Evolutionary conservation across 306 rosid species (phyloP).

Genomic region (Cucumis sativus): Cucumber_9930_V3 NC_026657.2:7351501-7352000

Average conservation of each 20-base stretch:
- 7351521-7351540: constrained; percentile 96
- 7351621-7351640: constrained; percentile 37
- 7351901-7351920: neutral
- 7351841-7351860: neutral
- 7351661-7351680: constrained; percentile 91
- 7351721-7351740: constrained; percentile 75
- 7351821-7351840: neutral
- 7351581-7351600: constrained; percentile 1
- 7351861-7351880: neutral
- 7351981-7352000: neutral
- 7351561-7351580: neutral
- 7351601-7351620: neutral
- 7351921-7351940: neutral
- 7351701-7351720: constrained; percentile 85
- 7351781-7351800: neutral
- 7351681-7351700: constrained; percentile 85
- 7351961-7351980: neutral
- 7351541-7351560: constrained; percentile 50
- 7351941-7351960: neutral
- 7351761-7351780: constrained; percentile 38
- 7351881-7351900: neutral
- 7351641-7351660: constrained; percentile 74
- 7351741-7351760: constrained; percentile 59
- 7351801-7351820: neutral
- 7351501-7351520: constrained; percentile 90